Evolutionary conservation across 208 protist species (phyloP), one percentile per base, ranked within the genome.

Genomic region (Leishmania martiniquensis): DNA sequence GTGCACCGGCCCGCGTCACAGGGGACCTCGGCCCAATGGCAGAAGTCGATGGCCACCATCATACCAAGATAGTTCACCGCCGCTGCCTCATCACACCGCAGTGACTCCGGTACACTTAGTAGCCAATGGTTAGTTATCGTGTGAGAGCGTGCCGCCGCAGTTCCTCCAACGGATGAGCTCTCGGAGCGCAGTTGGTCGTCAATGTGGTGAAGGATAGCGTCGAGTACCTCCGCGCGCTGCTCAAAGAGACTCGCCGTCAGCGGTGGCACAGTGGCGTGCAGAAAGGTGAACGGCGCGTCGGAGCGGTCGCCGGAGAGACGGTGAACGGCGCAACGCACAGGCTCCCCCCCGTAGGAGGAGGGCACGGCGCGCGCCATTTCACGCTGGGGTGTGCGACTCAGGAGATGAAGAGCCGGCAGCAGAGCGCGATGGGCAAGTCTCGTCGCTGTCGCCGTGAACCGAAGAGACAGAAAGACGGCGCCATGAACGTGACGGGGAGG

Each of bases 41-140:
- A 85, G 77, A 97, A 97, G 79, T 97, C 93, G 60, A 97, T 94
- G 6, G 93, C 91, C 39, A 95, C 87, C 32, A 97, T 42, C 90
- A 94, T 94, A 55, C 87, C 83, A 29, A 97, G 74, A 76, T 95
- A 97, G 67, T 94, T 93, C 1, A 95, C 85, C 37, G 89, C 82
- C 0, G 82, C 76, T 67, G 65, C 76, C 42, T 86, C 77, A 45
- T 67, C 76, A 39, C 49, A 49, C 13, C 81, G 81, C 45, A 96
- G 74, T 15, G 71, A 63, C 7, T 39, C 32, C 2, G 93, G 93
- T 39, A 96, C 89, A n/a, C 76, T 85, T 25, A 82, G 51, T 12
- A 95, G 76, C 93, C 93, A 96, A 66, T 88, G 75, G 34, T 77
- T 72, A 0, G 81, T 81, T 39, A 87, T 51, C 25, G 54, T 32